These are phyloP conservation scores for Komagataella kurtzmanii DNA, from an alignment of 805 yeast genomes.

Conservation along the genomic window DNA sequence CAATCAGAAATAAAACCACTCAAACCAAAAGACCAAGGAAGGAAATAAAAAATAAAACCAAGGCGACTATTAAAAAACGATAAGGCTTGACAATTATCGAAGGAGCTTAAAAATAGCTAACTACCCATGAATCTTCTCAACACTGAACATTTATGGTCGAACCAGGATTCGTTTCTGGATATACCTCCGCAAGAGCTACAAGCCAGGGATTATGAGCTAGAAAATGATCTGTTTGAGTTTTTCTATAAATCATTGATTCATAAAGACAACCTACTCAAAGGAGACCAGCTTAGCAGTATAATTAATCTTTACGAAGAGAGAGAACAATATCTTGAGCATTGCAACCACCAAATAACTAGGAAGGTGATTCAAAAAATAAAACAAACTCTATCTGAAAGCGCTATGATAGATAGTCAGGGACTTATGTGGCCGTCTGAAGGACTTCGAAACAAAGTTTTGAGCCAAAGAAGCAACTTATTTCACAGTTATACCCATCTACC, in stretches of 20 bases:
- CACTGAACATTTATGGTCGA: neutral
- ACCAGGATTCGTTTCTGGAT: neutral
- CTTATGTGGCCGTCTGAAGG: conserved; percentile 12
- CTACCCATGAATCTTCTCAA: neutral
- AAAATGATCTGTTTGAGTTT: conserved; percentile 11
- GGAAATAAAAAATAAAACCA: too few relatives aligned
- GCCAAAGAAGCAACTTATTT: conserved; percentile 10
- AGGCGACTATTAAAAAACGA: neutral
- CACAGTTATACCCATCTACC: conserved; percentile 12
- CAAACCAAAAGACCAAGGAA: neutral
- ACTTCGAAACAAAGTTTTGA: conserved; percentile 10
- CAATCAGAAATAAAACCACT: neutral
- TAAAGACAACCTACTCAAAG: conserved; percentile 5
- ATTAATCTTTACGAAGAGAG: conserved; percentile 6
- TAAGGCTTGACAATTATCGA: neutral
- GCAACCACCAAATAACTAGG: neutral
- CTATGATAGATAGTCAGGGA: conserved; percentile 16
- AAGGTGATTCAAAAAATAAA: neutral
- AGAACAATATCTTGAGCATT: neutral
- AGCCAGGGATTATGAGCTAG: conserved; percentile 8
- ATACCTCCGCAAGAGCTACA: neutral
- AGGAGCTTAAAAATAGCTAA: neutral
- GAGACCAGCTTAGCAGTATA: conserved; percentile 2
- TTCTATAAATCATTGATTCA: conserved; percentile 8
- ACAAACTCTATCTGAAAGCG: neutral